phyloP scores from a whole-genome alignment of 345 rosid genomes.

The Psidium guajava region DNA sequence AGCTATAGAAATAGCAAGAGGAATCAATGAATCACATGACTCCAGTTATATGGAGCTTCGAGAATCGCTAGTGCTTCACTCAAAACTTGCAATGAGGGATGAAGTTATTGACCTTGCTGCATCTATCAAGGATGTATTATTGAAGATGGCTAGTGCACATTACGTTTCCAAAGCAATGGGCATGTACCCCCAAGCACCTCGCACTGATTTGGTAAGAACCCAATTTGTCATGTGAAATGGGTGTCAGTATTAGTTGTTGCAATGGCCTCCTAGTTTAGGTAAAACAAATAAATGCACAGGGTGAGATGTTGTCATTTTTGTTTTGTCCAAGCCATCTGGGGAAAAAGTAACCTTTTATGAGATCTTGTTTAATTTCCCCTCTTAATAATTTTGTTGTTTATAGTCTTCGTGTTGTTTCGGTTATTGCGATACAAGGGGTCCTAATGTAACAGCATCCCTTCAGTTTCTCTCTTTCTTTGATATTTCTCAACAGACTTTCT shows the following conservation, averaged over 20 bases:
- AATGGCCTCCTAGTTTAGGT: neutral
- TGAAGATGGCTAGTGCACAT: conserved; percentile 50
- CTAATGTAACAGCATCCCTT: neutral
- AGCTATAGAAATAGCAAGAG: conserved; percentile 56
- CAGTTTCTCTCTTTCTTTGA: neutral
- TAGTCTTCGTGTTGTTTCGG: neutral
- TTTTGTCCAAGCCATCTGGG: neutral
- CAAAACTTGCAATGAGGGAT: conserved; percentile 13
- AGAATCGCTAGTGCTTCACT: conserved; percentile 9
- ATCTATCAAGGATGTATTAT: conserved; percentile 34
- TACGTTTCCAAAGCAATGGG: conserved; percentile 47
- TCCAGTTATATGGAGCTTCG: conserved; percentile 42
- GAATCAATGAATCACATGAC: conserved; percentile 34
- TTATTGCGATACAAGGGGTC: neutral
- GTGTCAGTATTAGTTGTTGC: neutral
- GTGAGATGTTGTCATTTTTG: neutral
- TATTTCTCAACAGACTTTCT: neutral
- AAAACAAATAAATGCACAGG: neutral
- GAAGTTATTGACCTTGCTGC: conserved; percentile 62
- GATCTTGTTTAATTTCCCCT: neutral
- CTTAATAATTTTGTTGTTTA: neutral
- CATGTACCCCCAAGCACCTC: conserved; percentile 52
- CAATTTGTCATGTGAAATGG: neutral
- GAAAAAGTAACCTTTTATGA: neutral
- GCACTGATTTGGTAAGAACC: conserved; percentile 59